phyloP scores from a whole-genome alignment of 2,329 filamentous ascomycete genomes.

The Dactylellina drechsleri region DNA sequence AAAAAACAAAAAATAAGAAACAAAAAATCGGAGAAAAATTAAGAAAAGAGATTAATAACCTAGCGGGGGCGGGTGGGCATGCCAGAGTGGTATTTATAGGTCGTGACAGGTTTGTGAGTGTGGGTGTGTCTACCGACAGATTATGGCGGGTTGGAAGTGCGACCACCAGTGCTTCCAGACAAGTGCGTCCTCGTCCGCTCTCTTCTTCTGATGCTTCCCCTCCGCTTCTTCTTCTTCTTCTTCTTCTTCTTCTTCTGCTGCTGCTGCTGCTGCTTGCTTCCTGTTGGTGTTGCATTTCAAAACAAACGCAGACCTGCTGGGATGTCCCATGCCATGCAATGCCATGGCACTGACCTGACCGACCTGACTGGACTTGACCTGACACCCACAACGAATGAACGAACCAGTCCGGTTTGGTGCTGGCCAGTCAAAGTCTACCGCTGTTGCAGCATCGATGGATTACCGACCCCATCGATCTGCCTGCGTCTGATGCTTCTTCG shows the following conservation, averaged over 20 bases:
- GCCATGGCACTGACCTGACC: constrained; percentile 1
- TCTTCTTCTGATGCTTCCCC: not conserved
- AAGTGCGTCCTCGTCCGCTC: not conserved
- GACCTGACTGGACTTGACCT: constrained; percentile 8
- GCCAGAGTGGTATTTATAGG: constrained; percentile 48
- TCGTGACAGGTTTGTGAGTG: not conserved
- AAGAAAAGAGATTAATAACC: constrained; percentile 25
- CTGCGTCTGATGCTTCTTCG: constrained; percentile 7
- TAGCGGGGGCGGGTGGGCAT: constrained; percentile 43
- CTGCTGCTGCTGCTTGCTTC: not conserved
- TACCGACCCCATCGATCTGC: constrained; percentile 1
- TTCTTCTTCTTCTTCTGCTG: constrained; percentile 7
- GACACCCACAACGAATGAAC: not conserved
- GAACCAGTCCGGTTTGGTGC: not conserved
- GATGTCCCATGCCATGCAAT: constrained; percentile 16
- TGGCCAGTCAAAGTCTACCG: constrained; percentile 7
- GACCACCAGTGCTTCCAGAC: no score
- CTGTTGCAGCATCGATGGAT: constrained; percentile 1
- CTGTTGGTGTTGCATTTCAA: constrained; percentile 31
- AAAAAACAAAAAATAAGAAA: no score
- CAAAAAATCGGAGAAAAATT: not conserved
- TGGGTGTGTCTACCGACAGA: constrained; percentile 2
- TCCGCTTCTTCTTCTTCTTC: not conserved
- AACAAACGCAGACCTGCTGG: constrained; percentile 41
- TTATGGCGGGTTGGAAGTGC: not conserved